Base-by-base conservation (phyloP, 2,329 filamentous ascomycete species). In the Verticillium klebahnii region DNA sequence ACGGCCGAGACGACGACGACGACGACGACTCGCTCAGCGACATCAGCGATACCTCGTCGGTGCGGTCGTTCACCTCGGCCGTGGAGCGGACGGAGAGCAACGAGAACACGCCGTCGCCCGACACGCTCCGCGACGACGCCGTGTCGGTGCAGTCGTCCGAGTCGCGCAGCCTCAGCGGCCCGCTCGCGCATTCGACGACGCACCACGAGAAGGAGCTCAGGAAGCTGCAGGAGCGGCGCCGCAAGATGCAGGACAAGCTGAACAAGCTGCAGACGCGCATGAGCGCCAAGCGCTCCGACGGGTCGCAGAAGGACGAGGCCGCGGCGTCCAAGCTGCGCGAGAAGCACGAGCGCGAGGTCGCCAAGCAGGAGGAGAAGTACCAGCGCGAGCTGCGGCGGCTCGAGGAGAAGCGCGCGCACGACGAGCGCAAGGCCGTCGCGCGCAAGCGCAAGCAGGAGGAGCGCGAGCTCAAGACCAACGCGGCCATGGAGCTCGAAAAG, bases 301-400 rank as follows among this genome's bases (percentile, higher is more conserved):
- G 79, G 62, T 74, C 80, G 65, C 76, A 78, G 58, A 77, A 82
- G 61, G 84, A 88, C 56, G 78, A 77, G 58, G 73, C 77, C 1
- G 77, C 79, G 1, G 65, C 86, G 5, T 79, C 82, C 34, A 89
- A 86, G 71, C 78, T 86, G 8, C 81, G 83, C 34, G 85, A 89
- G 69, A 88, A 85, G 69, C 86, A 90, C 71, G 82, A 86, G 56
- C 80, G 78, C 57, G 86, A 89, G 65, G 71, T 88, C 0, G 83
- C 84, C 54, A 90, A 89, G 70, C 85, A 88, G 59, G 85, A 89
- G 66, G 87, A 87, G 56, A 89, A 87, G 67, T 87, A 88, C 67
- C 81, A 83, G 65, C 82, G 81, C 14, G 88, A 92, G 69, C 76
- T 90, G 56, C 77, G 77, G 64, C 89, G 88, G 72, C 75, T 90